These are phyloP conservation scores for Xylariales sp. DNA, from an alignment of 2,329 filamentous ascomycete genomes.

Conservation along the genomic window DNA sequence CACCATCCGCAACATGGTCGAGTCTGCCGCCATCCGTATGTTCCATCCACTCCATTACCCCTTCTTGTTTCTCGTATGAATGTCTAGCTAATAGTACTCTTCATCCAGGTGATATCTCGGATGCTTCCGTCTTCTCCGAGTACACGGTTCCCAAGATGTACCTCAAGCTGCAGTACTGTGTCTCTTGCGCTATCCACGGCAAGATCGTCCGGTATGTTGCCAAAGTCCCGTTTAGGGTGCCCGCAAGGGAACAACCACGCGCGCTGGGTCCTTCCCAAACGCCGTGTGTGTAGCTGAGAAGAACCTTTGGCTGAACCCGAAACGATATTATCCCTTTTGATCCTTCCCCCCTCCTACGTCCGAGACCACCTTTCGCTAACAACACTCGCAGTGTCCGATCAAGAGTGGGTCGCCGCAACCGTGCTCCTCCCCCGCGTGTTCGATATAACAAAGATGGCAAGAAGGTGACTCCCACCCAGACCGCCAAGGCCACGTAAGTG, in stretches of 20 bases:
- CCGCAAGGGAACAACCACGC: conserved; percentile 54
- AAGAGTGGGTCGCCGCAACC: conserved; percentile 94
- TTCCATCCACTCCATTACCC: conserved; percentile 26
- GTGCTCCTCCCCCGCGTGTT: conserved; percentile 93
- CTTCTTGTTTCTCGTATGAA: not conserved
- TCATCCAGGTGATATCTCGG: conserved; percentile 92
- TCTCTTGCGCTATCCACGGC: conserved; percentile 99
- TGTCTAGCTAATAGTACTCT: conserved; percentile 2
- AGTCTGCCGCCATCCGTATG: conserved; percentile 99
- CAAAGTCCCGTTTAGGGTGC: conserved; percentile 22
- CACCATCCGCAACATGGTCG: conserved; percentile 99
- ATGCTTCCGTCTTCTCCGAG: conserved; percentile 98
- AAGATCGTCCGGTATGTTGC: conserved; percentile 99
- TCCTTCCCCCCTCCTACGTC: conserved; percentile 15
- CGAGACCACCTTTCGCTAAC: conserved; percentile 34
- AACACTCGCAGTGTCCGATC: conserved; percentile 77
- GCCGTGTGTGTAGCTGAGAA: conserved; percentile 41
- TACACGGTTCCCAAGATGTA: conserved; percentile 99
- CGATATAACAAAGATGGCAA: conserved; percentile 99
- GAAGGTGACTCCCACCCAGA: conserved; percentile 91
- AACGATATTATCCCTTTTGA: conserved; percentile 17
- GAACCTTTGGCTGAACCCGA: conserved; percentile 55
- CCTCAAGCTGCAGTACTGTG: conserved; percentile 99
- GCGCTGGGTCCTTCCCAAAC: conserved; percentile 21
- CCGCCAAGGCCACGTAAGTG: conserved; percentile 55